Evolutionary conservation across 2,329 filamentous ascomycete species (phyloP), one percentile per base, ranked within the genome.

Genomic region (Dryadomyces sulphureus): DNA sequence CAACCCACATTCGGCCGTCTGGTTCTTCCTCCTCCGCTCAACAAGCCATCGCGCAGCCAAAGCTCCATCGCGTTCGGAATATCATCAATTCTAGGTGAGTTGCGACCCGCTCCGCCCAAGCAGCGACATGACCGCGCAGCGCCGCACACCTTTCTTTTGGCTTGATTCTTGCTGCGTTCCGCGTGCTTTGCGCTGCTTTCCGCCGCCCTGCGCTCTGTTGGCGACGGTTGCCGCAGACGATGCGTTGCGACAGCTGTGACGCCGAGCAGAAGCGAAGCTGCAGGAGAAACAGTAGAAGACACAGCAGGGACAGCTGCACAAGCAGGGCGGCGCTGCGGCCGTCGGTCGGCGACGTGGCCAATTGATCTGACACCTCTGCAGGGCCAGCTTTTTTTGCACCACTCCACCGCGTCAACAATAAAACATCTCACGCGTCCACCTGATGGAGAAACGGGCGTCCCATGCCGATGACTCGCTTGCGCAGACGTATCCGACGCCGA

Each of bases 21-120:
- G 65, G 64, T 67, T 67, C 64, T 67, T 67, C 65, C 65, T 66
- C 59, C 63, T 67, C 65, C 65, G 65, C 50, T 40, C 45, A 49
- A n/a, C n/a, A 49, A 45, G 12, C 21, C 40, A 25, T 41, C 38
- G 25, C 38, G 38, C 40, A 47, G 38, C 32, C 35, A 38, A 38
- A 47, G 41, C 40, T 45, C 40, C 36, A 45, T 45, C 17, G 11
- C 34, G 38, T 24, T 50, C 49, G 53, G 54, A 54, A 53, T 54
- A 54, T 54, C 53, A 48, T 55, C 53, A 48, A 45, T 49, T 49
- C 49, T 46, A 51, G 46, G 44, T 50, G 43, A 44, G 38, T 48
- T 36, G 17, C 24, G 12, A 25, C 39, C n/a, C 39, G 24, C 39
- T 40, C 39, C n/a, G n/a, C 16, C 39, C n/a, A n/a, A 20, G 8